Conservation (phyloP, 2,329 filamentous ascomycete genomes). For the Dothiorella sarmentorum region DNA sequence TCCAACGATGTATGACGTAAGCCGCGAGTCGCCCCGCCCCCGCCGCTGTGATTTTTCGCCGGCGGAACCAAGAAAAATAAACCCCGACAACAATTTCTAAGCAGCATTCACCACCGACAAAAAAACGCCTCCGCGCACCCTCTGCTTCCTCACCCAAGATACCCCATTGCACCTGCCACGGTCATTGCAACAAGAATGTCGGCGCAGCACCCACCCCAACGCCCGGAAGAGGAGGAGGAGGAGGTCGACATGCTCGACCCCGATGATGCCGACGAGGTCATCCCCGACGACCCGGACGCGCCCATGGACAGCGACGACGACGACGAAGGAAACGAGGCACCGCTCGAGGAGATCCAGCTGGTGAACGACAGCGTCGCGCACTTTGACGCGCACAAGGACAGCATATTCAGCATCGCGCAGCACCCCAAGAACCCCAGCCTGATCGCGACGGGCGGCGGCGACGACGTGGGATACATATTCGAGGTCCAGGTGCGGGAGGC, state of each 20-base stretch:
- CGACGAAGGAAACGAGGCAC: conserved; percentile 53
- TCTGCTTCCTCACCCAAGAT: neutral
- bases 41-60: conserved; percentile 2
- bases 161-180: neutral
- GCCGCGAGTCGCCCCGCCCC: conserved; percentile 7
- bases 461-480: conserved; percentile 83
- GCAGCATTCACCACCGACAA: conserved; percentile 2
- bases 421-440: conserved; percentile 77
- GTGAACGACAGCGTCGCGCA: conserved; percentile 92
- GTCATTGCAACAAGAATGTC: conserved; percentile 20
- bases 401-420: conserved; percentile 90
- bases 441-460: conserved; percentile 81
- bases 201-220: conserved; percentile 20
- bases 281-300: conserved; percentile 61
- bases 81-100: conserved; percentile 17
- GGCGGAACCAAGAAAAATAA: conserved; percentile 14
- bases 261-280: conserved; percentile 75
- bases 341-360: conserved; percentile 66
- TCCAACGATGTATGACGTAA: conserved; percentile 10
- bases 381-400: conserved; percentile 87
- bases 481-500: conserved; percentile 54
- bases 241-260: conserved; percentile 71
- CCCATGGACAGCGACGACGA: conserved; percentile 73
- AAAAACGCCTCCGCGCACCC: neutral
- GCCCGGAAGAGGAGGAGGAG: conserved; percentile 47